Evolutionary conservation across 139 green algal species (phyloP), one percentile per base, ranked within the genome.

Genomic region (Raphidocelis subcapitata): DNA sequence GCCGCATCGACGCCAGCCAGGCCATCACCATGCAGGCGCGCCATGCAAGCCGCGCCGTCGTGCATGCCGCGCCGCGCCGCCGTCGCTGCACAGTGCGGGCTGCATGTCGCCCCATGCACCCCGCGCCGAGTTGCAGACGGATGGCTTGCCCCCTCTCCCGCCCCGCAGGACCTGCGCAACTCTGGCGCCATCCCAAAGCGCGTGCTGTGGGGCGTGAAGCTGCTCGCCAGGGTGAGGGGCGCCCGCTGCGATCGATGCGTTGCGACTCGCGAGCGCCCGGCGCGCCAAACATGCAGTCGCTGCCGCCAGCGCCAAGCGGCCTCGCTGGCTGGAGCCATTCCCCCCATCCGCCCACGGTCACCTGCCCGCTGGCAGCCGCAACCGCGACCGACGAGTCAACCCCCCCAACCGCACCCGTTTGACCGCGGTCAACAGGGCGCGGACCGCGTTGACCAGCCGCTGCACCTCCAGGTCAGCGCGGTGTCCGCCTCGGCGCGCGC

Each of bases 11-110:
- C 62, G 41, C 84, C 1, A 74, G 46, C 3, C 63, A 80, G 10
- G 76, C 88, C 28, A 91, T 98, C 71, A 98, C 92, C 29, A 98
- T 98, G 91, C 96, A 95, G 87, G 82, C 85, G 44, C 41, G 66
- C 37, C 62, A 35, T 28, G 52, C 4, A n/a, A 8, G 52, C 52
- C 14, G 52, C 21, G 52, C 4, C 24, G 52, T 60, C 52, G 15
- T 14, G 16, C 47, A 55, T 55, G 47, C 15, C n/a, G 5, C 21
- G 5, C 14, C 46, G 46, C 14, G 28, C 52, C 21, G 14, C 21
- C 28, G 52, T 18, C 52, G 28, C 5, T 8, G 5, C 52, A 60
- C 41, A 49, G 8, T 49, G 41, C 8, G 41, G 41, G 12, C 8
- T 49, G 41, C 41, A 49, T 49, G 41, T n/a, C n/a, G n/a, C n/a